Conservation (phyloP, 306 rosid genomes). For the Luffa aegyptiaca region DNA sequence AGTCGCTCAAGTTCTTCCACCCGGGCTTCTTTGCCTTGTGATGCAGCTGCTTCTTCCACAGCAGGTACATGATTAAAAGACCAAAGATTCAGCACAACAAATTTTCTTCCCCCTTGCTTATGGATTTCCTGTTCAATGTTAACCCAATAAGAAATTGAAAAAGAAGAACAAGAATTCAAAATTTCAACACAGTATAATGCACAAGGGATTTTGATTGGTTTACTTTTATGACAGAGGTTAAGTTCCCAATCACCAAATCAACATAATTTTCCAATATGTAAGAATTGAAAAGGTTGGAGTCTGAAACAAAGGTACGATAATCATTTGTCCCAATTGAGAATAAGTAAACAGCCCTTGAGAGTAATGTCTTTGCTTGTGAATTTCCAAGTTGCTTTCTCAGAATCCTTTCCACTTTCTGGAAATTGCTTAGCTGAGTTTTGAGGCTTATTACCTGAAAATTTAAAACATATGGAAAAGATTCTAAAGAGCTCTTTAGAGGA, state of each 20-base stretch:
- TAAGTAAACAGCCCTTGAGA: constrained; percentile 40
- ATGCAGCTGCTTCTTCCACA: neutral
- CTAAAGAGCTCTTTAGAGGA: too few relatives aligned
- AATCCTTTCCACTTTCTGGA: constrained; percentile 18
- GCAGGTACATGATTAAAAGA: constrained; percentile 27
- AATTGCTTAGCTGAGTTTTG: constrained; percentile 25
- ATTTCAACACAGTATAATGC: neutral
- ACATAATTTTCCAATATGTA: constrained; percentile 17
- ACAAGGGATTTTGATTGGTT: neutral
- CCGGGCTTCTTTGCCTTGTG: constrained; percentile 19
- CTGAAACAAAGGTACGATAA: constrained; percentile 6
- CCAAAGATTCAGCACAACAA: constrained; percentile 21
- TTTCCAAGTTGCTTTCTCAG: constrained; percentile 23
- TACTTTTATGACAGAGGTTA: constrained; percentile 24
- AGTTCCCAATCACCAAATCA: constrained; percentile 34
- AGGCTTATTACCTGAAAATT: constrained; percentile 24
- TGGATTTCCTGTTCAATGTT: constrained; percentile 19
- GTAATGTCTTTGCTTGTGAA: constrained; percentile 18
- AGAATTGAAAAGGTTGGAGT: constrained; percentile 10
- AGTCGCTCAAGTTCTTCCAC: neutral
- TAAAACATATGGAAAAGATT: neutral
- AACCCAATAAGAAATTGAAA: neutral
- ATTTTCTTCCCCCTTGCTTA: constrained; percentile 40
- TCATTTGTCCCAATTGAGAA: constrained; percentile 31
- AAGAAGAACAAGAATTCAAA: neutral